Base-by-base conservation (phyloP, 2,329 filamentous ascomycete species). In the Alternaria infectoria region DNA sequence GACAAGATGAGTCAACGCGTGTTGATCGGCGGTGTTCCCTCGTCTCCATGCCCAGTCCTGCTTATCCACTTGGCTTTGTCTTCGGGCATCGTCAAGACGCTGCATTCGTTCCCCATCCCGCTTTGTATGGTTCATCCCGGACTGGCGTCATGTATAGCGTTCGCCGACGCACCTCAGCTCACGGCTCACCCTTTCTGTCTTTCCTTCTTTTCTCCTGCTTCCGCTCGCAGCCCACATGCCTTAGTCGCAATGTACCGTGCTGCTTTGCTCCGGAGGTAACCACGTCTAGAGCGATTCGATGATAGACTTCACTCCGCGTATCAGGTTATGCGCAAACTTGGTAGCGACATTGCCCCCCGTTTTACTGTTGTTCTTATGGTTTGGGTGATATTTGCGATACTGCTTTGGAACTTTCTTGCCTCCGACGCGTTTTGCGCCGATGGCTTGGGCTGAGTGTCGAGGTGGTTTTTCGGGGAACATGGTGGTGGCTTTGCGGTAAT, bases 351-450 rank as follows among this genome's bases (percentile, higher is more conserved):
- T 40, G 10, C 57, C 49, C 32, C 36, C 36, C 9, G 19, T 52
- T 17, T 52, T 40, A 15, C 19, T 13, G 28, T 54, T 51, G 66
- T 70, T 50, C 26, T 62, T 58, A 4, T 62, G 26, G 5, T 47
- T 49, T 0, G 10, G 23, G 21, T 71, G 62, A 46, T 68, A 55
- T 32, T 71, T 71, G 46, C 67, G 64, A 21, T 70, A 69, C 19
- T 49, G 51, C 54, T 69, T 69, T n/a, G 68, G 68, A 3, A 62
- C 62, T 56, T 70, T 65, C 26, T 63, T 69, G 10, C 70, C 69
- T 26, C 65, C 61, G 19, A 17, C 23, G n/a, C 70, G 65, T 40
- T 66, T 66, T 5, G 68, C 61, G n/a, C 54, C 40, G 30, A 73
- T 66, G 32, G 64, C 62, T 57, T 65, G 54, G 21, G 68, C 23